phyloP scores from a whole-genome alignment of 352 stramenopile genomes.

The Phytophthora quininea region DNA sequence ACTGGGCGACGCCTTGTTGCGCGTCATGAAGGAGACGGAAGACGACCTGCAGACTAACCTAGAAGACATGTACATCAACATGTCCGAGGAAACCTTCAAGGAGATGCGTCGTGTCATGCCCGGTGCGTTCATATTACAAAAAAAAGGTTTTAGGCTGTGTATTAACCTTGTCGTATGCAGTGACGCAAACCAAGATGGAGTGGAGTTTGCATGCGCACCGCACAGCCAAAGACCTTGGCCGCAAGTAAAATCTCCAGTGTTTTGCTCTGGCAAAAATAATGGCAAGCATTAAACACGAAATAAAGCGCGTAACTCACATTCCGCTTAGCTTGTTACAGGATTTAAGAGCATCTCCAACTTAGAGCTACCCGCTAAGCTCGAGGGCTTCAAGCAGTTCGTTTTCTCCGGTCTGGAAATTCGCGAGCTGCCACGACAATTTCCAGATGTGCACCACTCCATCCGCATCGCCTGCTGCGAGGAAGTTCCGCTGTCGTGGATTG shows the following conservation, averaged over 20 bases:
- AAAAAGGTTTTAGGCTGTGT: too few species aligned
- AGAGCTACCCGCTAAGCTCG: conserved; percentile 29
- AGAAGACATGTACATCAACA: conserved; percentile 95
- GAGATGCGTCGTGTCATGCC: conserved; percentile 96
- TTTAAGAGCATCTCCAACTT: too few species aligned
- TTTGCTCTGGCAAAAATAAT: too few species aligned
- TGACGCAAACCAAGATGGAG: conserved; percentile 91
- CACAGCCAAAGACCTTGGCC: conserved; percentile 73
- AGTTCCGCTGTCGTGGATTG: conserved; percentile 85
- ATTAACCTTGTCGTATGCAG: conserved; percentile 25
- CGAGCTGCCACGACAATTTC: conserved; percentile 85
- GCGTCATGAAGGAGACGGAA: conserved; percentile 82
- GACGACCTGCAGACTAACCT: conserved; percentile 89
- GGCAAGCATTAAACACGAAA: too few species aligned
- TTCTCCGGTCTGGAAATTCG: conserved; percentile 80
- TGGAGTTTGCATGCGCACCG: conserved; percentile 87
- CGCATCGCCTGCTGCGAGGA: conserved; percentile 76
- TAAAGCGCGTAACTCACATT: too few species aligned
- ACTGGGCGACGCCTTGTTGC: conserved; percentile 69
- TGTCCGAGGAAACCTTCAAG: conserved; percentile 94
- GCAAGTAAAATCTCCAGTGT: conserved; percentile 51
- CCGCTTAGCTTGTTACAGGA: conserved; percentile 8
- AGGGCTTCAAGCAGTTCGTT: conserved; percentile 55
- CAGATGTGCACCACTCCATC: conserved; percentile 75
- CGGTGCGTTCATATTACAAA: conserved; percentile 31